Base-by-base conservation (phyloP, 768 basidiomycete species). In the Mycena capillaripes region DNA sequence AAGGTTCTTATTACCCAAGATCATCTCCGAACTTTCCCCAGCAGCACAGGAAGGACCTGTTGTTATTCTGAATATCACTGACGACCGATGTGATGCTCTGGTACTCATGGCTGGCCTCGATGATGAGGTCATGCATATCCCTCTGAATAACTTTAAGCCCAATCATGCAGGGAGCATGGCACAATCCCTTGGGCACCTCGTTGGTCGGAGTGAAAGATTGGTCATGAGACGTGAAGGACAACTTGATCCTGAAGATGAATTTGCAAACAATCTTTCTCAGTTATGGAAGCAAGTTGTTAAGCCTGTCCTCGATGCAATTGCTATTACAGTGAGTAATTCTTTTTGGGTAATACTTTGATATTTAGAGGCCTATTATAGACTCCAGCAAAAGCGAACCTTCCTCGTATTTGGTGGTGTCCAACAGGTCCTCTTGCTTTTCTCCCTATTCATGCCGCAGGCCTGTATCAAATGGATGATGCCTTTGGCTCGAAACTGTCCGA, bases 51-150 rank as follows among this genome's bases (percentile, higher is more conserved):
- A 69, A 2, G 84, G 83, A 3, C 82, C 83, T 9, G 78, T 83
- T n/a, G 80, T 85, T 23, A 66, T 87, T 19, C 75, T 86, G 55
- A 86, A 85, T 40, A 69, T 80, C 30, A 73, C 77, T 67, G 32
- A 36, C 10, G 66, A 29, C 40, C 76, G 82, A n/a, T 86, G 84
- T 42, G 84, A 87, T 67, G 85, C 84, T 0, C 30, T 87, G 29
- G 81, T 85, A 16, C 75, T 85, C 30, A 27, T 76, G 14, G 48
- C 58, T n/a, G 65, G 55, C 2, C n/a, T 52, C 14, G 59, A 64
- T 38, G 32, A 59, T 38, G 56, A 67, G 21, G 57, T 75, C 10
- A 38, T 12, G n/a, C 63, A 71, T 29, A 38, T 77, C 12, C 72
- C 76, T 19, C 60, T 76, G n/a, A 11, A 27, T 14, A 5, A 64